Evolutionary conservation across 495 filamentous ascomycete species (phyloP).

Genomic region (Jackrogersella minutella): DNA sequence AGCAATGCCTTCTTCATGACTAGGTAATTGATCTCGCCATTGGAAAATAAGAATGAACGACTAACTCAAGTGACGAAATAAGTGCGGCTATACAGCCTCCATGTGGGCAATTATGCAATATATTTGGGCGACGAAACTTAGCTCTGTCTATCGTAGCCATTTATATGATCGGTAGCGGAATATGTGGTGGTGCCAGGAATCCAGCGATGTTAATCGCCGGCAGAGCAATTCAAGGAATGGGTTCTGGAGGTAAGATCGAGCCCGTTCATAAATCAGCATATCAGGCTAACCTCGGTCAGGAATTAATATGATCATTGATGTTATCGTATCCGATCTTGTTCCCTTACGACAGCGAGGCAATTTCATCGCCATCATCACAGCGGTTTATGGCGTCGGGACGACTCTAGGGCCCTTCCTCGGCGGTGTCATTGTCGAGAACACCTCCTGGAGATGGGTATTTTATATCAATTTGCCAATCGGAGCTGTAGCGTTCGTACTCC

Average conservation of each 20-base stretch:
- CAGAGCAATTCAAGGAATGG: slow-evolving; percentile 79
- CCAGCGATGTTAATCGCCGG: slow-evolving; percentile 73
- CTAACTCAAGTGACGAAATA: neutral
- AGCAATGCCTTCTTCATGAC: slow-evolving; percentile 74
- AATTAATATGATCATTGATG: slow-evolving; percentile 49
- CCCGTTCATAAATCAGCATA: neutral
- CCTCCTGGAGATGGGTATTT: slow-evolving; percentile 44
- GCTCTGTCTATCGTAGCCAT: slow-evolving; percentile 54
- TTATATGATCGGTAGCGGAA: slow-evolving; percentile 53
- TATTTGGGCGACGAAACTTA: slow-evolving; percentile 59
- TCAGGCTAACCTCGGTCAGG: neutral
- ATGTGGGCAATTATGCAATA: slow-evolving; percentile 55
- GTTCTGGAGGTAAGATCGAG: slow-evolving; percentile 71
- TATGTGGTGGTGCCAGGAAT: slow-evolving; percentile 48
- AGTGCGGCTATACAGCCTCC: slow-evolving; percentile 44
- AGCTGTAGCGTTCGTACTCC: slow-evolving; percentile 36
- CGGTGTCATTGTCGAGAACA: slow-evolving; percentile 70
- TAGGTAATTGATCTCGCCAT: slow-evolving; percentile 56
- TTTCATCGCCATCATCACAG: slow-evolving; percentile 65
- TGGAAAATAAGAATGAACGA: neutral
- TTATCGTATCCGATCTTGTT: slow-evolving; percentile 72
- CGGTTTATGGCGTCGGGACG: slow-evolving; percentile 76
- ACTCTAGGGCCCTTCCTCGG: slow-evolving; percentile 78
- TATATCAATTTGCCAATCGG: slow-evolving; percentile 49
- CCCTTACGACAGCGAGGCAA: slow-evolving; percentile 70